Evolutionary conservation across 768 basidiomycete genomes (phyloP), one percentile per base, ranked within the genome.

Genomic region (Ramaria sp.): DNA sequence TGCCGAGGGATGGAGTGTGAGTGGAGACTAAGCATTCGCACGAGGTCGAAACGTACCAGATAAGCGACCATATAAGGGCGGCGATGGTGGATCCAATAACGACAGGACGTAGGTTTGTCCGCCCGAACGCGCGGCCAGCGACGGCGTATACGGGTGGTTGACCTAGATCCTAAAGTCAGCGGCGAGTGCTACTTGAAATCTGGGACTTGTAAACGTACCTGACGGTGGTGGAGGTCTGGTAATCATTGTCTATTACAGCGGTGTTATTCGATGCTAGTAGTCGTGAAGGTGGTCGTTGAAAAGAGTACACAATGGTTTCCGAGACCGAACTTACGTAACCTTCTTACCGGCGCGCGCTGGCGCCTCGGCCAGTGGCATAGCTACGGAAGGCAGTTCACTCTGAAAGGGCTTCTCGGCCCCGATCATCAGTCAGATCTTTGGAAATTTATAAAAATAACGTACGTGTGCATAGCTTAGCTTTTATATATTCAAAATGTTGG

Each of bases 121-220:
- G 41, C 10, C 53, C 53, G 36, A 55, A 47, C 16, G 45, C 45
- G n/a, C 53, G 41, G 12, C 28, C 45, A 44, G 53, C 53, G 28
- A 55, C 42, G 16, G 53, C 53, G 39, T 55, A 55, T 27, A 47
- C 9, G 25, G 53, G 53, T 16, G 53, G 53, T 27, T 43, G 53
- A 38, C 53, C 53, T 52, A 32, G 15, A 25, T 34, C 32, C n/a
- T n/a, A 24, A 9, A 2, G 8, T 27, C 39, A 41, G 39, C 7
- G 8, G 32, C 9, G 39, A 41, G 16, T 16, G 8, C 18, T 6
- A n/a, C 39, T n/a, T 10, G 20, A 41, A n/a, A 6, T 41, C 18
- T n/a, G 39, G 39, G 13, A 9, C 36, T 41, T 41, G 39, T 10
- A 18, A 22, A 34, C 53, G 12, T 34, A 55, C 53, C 53, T 36